Conservation (phyloP, 2,329 filamentous ascomycete genomes). For the Exophiala aquamarina region DNA sequence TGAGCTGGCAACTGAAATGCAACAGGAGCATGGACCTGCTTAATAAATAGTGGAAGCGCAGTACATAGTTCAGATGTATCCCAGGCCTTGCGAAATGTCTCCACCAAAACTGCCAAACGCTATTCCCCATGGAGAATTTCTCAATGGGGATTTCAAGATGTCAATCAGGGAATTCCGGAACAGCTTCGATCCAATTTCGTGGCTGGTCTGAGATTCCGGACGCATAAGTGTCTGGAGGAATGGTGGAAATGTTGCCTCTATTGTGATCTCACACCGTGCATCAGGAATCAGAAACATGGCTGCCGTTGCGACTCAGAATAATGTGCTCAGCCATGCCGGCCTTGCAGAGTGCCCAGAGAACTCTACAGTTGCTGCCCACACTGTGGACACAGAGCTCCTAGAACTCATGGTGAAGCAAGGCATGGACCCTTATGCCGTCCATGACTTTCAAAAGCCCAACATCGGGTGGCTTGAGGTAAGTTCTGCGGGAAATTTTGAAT, state of each 20-base stretch:
- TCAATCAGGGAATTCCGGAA: not conserved
- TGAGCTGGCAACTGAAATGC: too few relatives aligned
- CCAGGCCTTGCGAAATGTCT: not conserved
- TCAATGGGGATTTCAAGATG: conserved; percentile 6
- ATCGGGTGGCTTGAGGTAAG: conserved; percentile 8
- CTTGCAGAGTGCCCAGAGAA: not conserved
- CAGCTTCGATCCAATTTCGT: not conserved
- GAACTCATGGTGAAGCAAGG: conserved; percentile 1
- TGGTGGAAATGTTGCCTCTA: too few relatives aligned
- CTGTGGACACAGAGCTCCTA: not conserved
- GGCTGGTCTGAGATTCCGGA: not conserved
- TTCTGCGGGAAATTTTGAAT: not conserved
- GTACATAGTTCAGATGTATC: not conserved
- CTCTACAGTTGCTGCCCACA: not conserved
- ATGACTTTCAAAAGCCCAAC: conserved; percentile 5
- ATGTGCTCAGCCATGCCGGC: too few relatives aligned
- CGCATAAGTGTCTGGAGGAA: too few relatives aligned
- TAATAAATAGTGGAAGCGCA: not conserved
- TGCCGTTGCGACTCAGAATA: too few relatives aligned
- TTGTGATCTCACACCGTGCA: too few relatives aligned
- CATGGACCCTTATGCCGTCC: not conserved
- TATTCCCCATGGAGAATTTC: conserved; percentile 11
- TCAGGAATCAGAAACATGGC: too few relatives aligned
- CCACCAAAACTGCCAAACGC: not conserved
- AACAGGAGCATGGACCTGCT: too few relatives aligned